phyloP scores from a whole-genome alignment of 2,329 filamentous ascomycete genomes.

The Metarhizium robertsii region DNA sequence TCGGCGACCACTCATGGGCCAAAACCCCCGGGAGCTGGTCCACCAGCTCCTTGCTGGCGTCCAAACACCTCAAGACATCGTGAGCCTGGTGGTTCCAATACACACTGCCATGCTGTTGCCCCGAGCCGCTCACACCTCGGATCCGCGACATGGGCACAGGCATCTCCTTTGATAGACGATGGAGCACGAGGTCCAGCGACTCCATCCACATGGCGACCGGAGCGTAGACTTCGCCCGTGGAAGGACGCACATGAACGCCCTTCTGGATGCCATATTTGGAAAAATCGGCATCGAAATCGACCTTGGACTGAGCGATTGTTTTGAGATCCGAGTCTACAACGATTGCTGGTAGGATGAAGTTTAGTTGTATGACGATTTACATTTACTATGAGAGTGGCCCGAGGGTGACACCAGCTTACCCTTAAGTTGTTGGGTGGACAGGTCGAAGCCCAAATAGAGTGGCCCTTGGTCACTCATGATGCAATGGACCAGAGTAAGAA shows the following conservation, averaged over 20 bases:
- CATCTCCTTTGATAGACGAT: slow-evolving; percentile 59
- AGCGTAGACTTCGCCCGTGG: slow-evolving; percentile 81
- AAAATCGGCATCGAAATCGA: slow-evolving; percentile 88
- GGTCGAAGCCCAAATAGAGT: slow-evolving; percentile 86
- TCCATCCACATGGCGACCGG: slow-evolving; percentile 94
- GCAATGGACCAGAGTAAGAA: slow-evolving; percentile 1
- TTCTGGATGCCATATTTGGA: slow-evolving; percentile 72
- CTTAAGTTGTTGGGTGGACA: slow-evolving; percentile 95
- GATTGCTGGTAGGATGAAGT: slow-evolving; percentile 48
- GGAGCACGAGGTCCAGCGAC: slow-evolving; percentile 76
- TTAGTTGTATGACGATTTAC: slow-evolving; percentile 17
- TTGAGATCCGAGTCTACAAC: slow-evolving; percentile 76
- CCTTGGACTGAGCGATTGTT: slow-evolving; percentile 75
- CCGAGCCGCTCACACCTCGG: slow-evolving; percentile 77
- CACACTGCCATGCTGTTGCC: slow-evolving; percentile 96
- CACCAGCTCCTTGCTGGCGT: slow-evolving; percentile 51
- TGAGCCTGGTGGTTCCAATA: slow-evolving; percentile 77
- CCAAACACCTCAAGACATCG: slow-evolving; percentile 49
- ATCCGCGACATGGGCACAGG: slow-evolving; percentile 58
- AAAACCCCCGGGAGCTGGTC: slow-evolving; percentile 67
- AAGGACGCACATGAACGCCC: slow-evolving; percentile 74
- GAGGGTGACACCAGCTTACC: slow-evolving; percentile 51
- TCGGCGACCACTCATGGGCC: slow-evolving; percentile 80
- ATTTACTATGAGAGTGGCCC: slow-evolving; percentile 28
- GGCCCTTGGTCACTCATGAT: slow-evolving; percentile 29